Evolutionary conservation across 2,329 filamentous ascomycete species (phyloP), one percentile per base, ranked within the genome.

Genomic region (Curvularia eragrostidis): DNA sequence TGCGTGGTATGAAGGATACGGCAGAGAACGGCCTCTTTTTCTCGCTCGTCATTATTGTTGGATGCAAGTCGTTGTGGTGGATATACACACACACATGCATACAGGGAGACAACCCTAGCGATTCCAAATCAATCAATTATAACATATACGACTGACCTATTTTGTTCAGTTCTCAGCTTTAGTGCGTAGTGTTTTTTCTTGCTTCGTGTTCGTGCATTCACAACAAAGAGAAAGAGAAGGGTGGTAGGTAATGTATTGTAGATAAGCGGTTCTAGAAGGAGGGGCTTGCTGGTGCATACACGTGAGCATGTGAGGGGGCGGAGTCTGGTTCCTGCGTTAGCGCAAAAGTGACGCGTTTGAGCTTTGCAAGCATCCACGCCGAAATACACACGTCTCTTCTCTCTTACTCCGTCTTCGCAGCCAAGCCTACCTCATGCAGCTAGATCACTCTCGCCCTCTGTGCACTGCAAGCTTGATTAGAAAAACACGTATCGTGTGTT

Each of bases 251-350:
- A 7, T 7, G 24, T 2, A 9, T 6, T 30, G 48, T 36, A 3
- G 39, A 23, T 42, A 26, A 42, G 23, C 36, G 10, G 18, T 18
- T 48, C 54, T 7, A 26, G 24, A 26, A 7, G 24, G 24, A 26
- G 24, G 24, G 24, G 24, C 7, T 26, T 4, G 24, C 24, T n/a
- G n/a, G n/a, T n/a, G 24, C 24, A 26, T 7, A 7, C 24, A 26
- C 24, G 24, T 7, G 24, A 7, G 24, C 48, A n/a, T n/a, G n/a
- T n/a, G 52, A 56, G 43, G 7, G 36, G 18, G 12, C 24, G 23
- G 26, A 18, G 2, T 5, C 48, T 24, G 21, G 55, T 59, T 55
- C 56, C 59, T 62, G 59, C 52, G 48, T 59, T 56, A 62, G 59
- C 56, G 52, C 42, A 13, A 42, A 30, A 38, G 48, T 43, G 19